Evolutionary conservation across 371 early-diverging fungal species (phyloP).

Genomic region (Mortierella sp.): DNA sequence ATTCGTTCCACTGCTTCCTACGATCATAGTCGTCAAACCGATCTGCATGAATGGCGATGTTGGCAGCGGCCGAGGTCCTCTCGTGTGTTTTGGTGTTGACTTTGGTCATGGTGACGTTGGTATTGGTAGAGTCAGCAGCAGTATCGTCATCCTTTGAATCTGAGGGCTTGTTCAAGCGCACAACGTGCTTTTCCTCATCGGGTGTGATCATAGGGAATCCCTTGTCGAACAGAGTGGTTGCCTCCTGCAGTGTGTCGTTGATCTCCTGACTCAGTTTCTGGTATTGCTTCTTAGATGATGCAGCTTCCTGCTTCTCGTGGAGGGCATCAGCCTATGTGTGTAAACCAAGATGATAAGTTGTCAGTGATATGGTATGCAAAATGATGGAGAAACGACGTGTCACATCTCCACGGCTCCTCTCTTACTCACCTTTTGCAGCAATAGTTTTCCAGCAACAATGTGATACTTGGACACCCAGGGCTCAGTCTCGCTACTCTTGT

Average conservation of each 20-base stretch:
- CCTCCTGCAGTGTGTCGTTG: constrained; percentile 28
- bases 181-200: constrained; percentile 46
- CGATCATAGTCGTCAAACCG: constrained; percentile 48
- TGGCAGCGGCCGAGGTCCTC: constrained; percentile 46
- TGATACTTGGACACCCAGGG: constrained; percentile 52
- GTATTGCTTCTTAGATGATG: constrained; percentile 43
- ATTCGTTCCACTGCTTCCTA: constrained; percentile 42
- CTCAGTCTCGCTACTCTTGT: constrained; percentile 13
- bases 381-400: no score
- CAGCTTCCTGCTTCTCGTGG: constrained; percentile 42
- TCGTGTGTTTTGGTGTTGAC: constrained; percentile 43
- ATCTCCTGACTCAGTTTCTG: constrained; percentile 31
- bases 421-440: constrained; percentile 38
- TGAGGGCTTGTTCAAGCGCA: constrained; percentile 35
- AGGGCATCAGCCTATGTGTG: constrained; percentile 32
- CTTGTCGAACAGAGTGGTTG: constrained; percentile 22
- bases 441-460: constrained; percentile 43
- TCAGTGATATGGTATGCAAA: no score
- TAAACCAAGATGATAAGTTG: background rate
- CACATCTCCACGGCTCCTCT: no score
- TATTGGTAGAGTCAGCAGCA: constrained; percentile 41
- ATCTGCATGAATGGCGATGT: constrained; percentile 47
- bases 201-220: constrained; percentile 37
- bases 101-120: no score
- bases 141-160: no score